A percentile compares a stretch with the other conserved stretches of the same genome.
Conservation (phyloP, 495 filamentous ascomycete species). For the Penicillium waksmanii region DNA sequence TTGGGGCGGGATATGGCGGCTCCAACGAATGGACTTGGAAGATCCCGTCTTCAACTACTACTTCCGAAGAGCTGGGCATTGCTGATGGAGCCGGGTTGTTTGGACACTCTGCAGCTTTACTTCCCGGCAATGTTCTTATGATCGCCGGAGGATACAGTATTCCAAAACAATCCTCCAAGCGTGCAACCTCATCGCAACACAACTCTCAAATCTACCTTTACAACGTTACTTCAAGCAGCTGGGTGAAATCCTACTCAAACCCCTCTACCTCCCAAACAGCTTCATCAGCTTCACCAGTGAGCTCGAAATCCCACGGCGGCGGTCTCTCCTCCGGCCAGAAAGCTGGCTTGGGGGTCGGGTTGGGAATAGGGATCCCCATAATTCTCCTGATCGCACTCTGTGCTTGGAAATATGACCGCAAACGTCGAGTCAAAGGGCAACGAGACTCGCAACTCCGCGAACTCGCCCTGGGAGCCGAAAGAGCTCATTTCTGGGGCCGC, state of each 20-base stretch:
- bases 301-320: conserved; percentile 2
- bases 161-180: conserved; percentile 48
- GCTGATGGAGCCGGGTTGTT: conserved; percentile 65
- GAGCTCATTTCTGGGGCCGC: conserved; percentile 45
- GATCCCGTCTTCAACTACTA: conserved; percentile 55
- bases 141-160: conserved; percentile 81
- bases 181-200: conserved; percentile 31
- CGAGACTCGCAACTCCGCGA: conserved; percentile 59
- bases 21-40: conserved; percentile 74
- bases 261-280: conserved; percentile 34
- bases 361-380: conserved; percentile 67
- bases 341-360: conserved; percentile 71
- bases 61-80: conserved; percentile 39
- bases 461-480: conserved; percentile 53
- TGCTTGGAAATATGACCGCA: conserved; percentile 62
- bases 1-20: conserved; percentile 72
- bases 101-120: conserved; percentile 82
- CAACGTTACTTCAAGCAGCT: conserved; percentile 74
- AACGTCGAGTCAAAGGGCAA: conserved; percentile 46
- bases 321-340: conserved; percentile 50
- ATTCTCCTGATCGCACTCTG: conserved; percentile 53
- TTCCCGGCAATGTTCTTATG: conserved; percentile 90
- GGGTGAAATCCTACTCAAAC: conserved; percentile 70
- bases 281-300: not conserved
- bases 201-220: conserved; percentile 67